A percentile compares a stretch with the other conserved stretches of the same genome.
Conservation (phyloP, 139 green algal species). For the Chlorella sp. region DNA sequence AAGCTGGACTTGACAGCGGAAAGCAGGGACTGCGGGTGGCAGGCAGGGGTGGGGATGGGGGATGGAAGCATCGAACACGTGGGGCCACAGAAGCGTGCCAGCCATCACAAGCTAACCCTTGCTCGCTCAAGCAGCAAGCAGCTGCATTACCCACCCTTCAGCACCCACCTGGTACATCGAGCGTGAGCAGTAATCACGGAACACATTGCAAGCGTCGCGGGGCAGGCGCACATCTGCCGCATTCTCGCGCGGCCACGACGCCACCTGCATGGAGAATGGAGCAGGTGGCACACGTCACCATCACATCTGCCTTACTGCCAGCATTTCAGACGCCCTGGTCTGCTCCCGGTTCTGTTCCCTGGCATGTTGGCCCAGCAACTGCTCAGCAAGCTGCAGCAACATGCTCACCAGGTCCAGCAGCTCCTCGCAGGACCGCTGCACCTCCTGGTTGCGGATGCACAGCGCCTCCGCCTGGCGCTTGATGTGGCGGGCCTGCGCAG, state of each 20-base stretch:
- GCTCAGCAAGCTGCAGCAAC: too few species aligned
- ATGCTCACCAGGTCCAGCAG: slow-evolving; percentile 62
- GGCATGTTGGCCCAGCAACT: too few species aligned
- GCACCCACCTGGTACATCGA: slow-evolving; percentile 83
- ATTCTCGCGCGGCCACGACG: slow-evolving; percentile 82
- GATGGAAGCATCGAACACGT: too few species aligned
- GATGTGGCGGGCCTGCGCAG: not conserved
- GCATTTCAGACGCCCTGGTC: too few species aligned
- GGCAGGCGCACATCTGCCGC: slow-evolving; percentile 52
- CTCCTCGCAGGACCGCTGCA: slow-evolving; percentile 80
- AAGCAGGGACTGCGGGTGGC: slow-evolving; percentile 7
- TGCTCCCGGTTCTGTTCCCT: too few species aligned
- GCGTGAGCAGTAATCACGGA: slow-evolving; percentile 80
- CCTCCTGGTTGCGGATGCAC: slow-evolving; percentile 45
- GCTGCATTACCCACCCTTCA: not conserved
- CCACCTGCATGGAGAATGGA: slow-evolving; percentile 13
- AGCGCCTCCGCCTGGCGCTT: slow-evolving; percentile 21
- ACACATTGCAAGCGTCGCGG: slow-evolving; percentile 52
- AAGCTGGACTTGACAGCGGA: slow-evolving; percentile 72
- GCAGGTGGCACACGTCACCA: too few species aligned
- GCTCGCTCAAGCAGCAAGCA: too few species aligned
- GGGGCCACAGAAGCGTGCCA: too few species aligned
- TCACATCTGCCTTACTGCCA: too few species aligned
- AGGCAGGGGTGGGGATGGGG: not conserved
- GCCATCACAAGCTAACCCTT: too few species aligned